phyloP scores from a whole-genome alignment of 805 yeast species.

The Barnettozyma californica region DNA sequence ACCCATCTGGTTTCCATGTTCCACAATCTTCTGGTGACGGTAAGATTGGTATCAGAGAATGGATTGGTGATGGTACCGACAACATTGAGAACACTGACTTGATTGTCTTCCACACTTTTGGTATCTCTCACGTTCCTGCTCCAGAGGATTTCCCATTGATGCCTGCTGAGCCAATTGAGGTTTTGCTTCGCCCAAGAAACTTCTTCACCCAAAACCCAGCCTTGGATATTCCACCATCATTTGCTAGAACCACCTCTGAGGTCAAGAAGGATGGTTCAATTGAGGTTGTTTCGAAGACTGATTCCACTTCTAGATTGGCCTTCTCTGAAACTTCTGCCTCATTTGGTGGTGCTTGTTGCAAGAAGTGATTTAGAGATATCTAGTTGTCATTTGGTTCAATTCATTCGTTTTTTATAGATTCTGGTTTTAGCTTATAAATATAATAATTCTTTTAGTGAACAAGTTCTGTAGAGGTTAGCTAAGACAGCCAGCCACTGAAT shows the following conservation, averaged over 20 bases:
- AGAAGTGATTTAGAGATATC: constrained; percentile 18
- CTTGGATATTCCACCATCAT: constrained; percentile 67
- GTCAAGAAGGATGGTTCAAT: constrained; percentile 29
- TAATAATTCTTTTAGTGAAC: background rate
- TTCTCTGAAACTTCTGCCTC: constrained; percentile 27
- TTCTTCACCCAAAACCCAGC: constrained; percentile 76
- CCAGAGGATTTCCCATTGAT: constrained; percentile 88
- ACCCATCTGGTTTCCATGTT: constrained; percentile 78
- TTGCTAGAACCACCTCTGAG: constrained; percentile 42
- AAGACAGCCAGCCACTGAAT: too few species aligned
- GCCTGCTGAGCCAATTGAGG: constrained; percentile 80
- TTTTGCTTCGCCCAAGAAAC: constrained; percentile 73
- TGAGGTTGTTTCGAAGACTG: constrained; percentile 39
- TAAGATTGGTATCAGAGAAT: constrained; percentile 56
- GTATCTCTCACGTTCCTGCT: constrained; percentile 81
- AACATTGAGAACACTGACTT: constrained; percentile 63
- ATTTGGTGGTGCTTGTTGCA: constrained; percentile 19
- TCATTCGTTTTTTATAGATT: background rate
- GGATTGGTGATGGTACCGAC: constrained; percentile 61
- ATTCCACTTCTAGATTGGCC: constrained; percentile 48
- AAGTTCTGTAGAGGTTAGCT: background rate
- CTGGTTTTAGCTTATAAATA: background rate
- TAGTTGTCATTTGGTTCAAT: background rate
- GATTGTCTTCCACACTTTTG: constrained; percentile 75
- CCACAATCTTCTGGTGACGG: constrained; percentile 74